A percentile compares a stretch with the other conserved stretches of the same genome.
These are phyloP conservation scores for Mycena floridula DNA, from an alignment of 768 basidiomycete genomes.

Conservation along the genomic window DNA sequence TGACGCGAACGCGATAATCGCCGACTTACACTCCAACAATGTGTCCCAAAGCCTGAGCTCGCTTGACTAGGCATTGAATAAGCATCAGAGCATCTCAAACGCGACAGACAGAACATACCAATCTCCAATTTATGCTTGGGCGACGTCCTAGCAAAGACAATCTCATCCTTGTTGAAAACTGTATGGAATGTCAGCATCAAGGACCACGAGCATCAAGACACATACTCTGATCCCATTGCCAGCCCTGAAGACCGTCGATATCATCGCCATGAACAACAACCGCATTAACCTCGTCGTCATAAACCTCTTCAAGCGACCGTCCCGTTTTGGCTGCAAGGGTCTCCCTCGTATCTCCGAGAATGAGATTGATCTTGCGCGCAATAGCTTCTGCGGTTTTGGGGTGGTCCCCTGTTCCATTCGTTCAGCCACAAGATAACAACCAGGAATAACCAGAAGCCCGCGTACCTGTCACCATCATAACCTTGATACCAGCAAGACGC, in stretches of 20 bases:
- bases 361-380: constrained; percentile 66
- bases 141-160: constrained; percentile 68
- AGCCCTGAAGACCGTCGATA: constrained; percentile 59
- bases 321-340: constrained; percentile 52
- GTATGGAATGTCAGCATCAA: constrained; percentile 1
- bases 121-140: constrained; percentile 73
- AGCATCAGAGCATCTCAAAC: too few species aligned
- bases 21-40: constrained; percentile 70
- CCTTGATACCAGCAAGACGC: constrained; percentile 65
- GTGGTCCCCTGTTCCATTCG: constrained; percentile 52
- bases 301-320: constrained; percentile 48
- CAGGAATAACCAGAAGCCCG: background rate
- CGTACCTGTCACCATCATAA: constrained; percentile 71
- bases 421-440: too few species aligned
- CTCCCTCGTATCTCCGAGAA: constrained; percentile 60
- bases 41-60: constrained; percentile 63
- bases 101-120: constrained; percentile 28
- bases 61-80: constrained; percentile 42
- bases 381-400: constrained; percentile 73
- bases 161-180: constrained; percentile 66
- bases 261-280: constrained; percentile 66
- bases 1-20: too few species aligned
- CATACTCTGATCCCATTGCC: constrained; percentile 73
- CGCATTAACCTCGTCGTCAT: constrained; percentile 62
- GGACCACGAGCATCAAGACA: background rate